Base-by-base conservation (phyloP, 345 rosid genomes). In the Firmiana major region DNA sequence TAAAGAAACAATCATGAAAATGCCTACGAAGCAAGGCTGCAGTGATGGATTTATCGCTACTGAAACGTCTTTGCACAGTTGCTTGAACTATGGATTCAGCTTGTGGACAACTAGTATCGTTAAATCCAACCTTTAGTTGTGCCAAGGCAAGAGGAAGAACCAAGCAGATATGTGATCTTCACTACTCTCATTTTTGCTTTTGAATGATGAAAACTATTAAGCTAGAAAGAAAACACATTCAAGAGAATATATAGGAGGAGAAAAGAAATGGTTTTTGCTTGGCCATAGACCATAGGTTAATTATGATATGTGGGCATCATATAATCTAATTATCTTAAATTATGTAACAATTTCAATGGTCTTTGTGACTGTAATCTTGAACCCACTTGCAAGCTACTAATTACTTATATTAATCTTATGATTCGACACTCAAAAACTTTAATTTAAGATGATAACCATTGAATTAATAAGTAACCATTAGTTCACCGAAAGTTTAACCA, bases 11-110 rank as follows among this genome's bases (percentile, higher is more conserved):
- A 64, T 94, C 97, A 63, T 94, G 97, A 65, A 92, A 94, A 79
- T 92, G 97, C 94, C 91, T 87, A 79, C 93, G 96, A 76, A 94
- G 97, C 86, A 94, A 79, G 60, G 93, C 93, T 0, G 94, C 87
- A 0, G 90, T 79, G 62, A 91, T 77, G 43, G 92, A 88, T 28
- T 21, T 83, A 53, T 90, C 90, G 0, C 65, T 10, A 0, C 3
- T 63, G 70, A 90, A 91, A 34, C 86, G 78, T 49, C 78, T 83
- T 71, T 79, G 74, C 55, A 92, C 91, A 1, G 79, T 34, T 59
- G 63, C 75, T 3, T 68, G 75, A 11, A 92, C 79, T 22, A 91
- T 91, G 58, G 89, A 80, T 76, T 92, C 94, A 0, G 97, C 93
- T 53, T 63, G 68, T 5, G 97, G 97, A 75, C 97, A 94, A 7